These are phyloP conservation scores for Santalum album DNA, from an alignment of 164 flowering plant genomes.

Conservation along the genomic window DNA sequence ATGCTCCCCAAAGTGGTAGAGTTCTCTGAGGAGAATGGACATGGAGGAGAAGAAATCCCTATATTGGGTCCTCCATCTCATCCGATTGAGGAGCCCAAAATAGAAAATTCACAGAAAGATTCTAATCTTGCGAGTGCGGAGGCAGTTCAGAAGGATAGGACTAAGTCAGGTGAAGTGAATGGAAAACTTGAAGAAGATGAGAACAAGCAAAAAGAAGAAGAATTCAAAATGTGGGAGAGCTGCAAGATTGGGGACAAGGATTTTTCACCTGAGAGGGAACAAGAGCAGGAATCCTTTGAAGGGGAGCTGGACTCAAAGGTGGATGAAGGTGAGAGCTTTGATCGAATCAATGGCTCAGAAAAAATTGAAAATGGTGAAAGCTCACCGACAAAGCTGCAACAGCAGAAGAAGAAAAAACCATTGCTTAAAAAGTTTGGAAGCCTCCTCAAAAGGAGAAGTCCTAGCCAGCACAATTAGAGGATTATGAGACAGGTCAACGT, in stretches of 20 bases:
- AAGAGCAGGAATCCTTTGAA: constrained; percentile 55
- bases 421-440: constrained; percentile 74
- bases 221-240: constrained; percentile 80
- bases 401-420: constrained; percentile 83
- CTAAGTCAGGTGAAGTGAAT: constrained; percentile 15
- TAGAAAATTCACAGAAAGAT: constrained; percentile 16
- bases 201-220: constrained; percentile 37
- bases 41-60: constrained; percentile 31
- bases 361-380: constrained; percentile 39
- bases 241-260: constrained; percentile 74
- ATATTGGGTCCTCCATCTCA: constrained; percentile 1
- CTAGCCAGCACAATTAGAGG: constrained; percentile 41
- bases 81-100: constrained; percentile 17
- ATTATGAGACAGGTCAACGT: no score
- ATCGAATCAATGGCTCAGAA: constrained; percentile 35
- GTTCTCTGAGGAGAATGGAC: no score
- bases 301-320: constrained; percentile 59
- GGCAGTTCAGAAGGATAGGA: constrained; percentile 8
- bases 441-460: constrained; percentile 70
- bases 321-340: constrained; percentile 42
- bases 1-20: constrained; percentile 75
- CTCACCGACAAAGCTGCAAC: constrained; percentile 56
- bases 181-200: constrained; percentile 34
- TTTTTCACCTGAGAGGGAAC: constrained; percentile 41
- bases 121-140: constrained; percentile 16